These are phyloP conservation scores for Teratosphaeriaceae sp. DNA, from an alignment of 2,329 filamentous ascomycete species.

Conservation along the genomic window DNA sequence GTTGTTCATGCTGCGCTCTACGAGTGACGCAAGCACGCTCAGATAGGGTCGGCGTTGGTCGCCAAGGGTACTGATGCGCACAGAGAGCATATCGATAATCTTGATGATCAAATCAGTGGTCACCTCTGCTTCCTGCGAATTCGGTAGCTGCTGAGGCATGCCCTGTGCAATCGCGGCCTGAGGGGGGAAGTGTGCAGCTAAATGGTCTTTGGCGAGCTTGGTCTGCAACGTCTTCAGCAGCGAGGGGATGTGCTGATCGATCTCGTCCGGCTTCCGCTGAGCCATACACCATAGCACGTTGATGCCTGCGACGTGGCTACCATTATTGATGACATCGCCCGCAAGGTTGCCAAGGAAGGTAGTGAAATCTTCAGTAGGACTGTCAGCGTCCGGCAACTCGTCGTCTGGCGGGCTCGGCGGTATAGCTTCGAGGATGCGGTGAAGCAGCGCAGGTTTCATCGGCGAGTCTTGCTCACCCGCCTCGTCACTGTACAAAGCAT, in stretches of 20 bases:
- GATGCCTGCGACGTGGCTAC: conserved; percentile 79
- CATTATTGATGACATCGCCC: conserved; percentile 69
- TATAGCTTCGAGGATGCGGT: conserved; percentile 79
- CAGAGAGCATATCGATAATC: conserved; percentile 84
- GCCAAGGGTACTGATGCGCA: conserved; percentile 85
- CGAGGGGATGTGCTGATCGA: conserved; percentile 80
- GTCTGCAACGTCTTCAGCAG: conserved; percentile 91
- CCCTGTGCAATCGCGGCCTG: conserved; percentile 43
- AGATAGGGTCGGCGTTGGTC: conserved; percentile 90
- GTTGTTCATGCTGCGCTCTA: conserved; percentile 88
- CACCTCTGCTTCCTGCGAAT: conserved; percentile 75
- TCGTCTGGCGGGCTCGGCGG: conserved; percentile 71
- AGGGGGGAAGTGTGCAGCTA: conserved; percentile 61
- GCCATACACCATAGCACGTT: conserved; percentile 92
- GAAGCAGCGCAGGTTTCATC: conserved; percentile 63
- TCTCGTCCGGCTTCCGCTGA: conserved; percentile 73
- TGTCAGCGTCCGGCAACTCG: conserved; percentile 61
- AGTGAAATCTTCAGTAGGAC: conserved; percentile 79
- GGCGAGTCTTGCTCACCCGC: conserved; percentile 58
- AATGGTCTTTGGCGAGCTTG: conserved; percentile 89
- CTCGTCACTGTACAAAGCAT: conserved; percentile 74
- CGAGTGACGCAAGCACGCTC: conserved; percentile 86
- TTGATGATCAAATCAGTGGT: conserved; percentile 90
- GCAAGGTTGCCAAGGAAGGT: conserved; percentile 78
- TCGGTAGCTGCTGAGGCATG: conserved; percentile 46